A percentile compares a stretch with the other conserved stretches of the same genome.
Evolutionary conservation across 345 rosid genomes (phyloP).

Genomic region (Odontarrhena argentea): DNA sequence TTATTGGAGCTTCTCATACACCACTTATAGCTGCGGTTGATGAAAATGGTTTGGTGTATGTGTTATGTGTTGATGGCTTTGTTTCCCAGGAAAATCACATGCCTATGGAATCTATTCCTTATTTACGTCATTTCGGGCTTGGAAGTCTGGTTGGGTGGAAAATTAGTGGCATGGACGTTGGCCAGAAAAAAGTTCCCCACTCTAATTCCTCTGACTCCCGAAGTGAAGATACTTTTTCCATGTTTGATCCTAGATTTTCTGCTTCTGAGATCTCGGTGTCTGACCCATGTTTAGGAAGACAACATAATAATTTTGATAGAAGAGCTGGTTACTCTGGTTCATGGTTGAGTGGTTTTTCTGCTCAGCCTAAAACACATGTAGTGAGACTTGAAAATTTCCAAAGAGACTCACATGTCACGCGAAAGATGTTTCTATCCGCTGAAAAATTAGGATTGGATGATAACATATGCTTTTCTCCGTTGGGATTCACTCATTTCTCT

Average conservation of each 20-base stretch:
- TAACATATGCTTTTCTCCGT: constrained; percentile 69
- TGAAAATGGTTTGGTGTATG: constrained; percentile 68
- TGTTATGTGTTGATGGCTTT: constrained; percentile 52
- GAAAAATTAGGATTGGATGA: constrained; percentile 64
- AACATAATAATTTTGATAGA: constrained; percentile 39
- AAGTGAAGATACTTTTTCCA: constrained; percentile 36
- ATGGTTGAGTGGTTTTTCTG: constrained; percentile 54
- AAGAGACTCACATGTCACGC: constrained; percentile 45
- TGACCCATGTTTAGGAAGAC: constrained; percentile 40
- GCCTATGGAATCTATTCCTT: constrained; percentile 50
- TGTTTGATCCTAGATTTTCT: constrained; percentile 33
- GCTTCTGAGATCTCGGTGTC: constrained; percentile 31
- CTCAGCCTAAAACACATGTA: constrained; percentile 45
- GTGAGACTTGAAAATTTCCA: constrained; percentile 42
- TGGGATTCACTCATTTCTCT: constrained; percentile 77
- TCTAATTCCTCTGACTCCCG: constrained; percentile 30
- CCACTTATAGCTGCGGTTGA: constrained; percentile 83
- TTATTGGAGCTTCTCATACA: constrained; percentile 67
- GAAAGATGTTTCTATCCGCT: constrained; percentile 62
- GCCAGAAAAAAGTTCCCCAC: constrained; percentile 49
- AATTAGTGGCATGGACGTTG: constrained; percentile 69
- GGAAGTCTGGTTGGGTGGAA: constrained; percentile 73
- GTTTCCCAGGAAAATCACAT: constrained; percentile 48
- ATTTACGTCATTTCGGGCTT: constrained; percentile 57
- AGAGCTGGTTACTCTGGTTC: constrained; percentile 43